phyloP scores from a whole-genome alignment of 1,284 basidiomycete species.

The Rhodotorula sp. region DNA sequence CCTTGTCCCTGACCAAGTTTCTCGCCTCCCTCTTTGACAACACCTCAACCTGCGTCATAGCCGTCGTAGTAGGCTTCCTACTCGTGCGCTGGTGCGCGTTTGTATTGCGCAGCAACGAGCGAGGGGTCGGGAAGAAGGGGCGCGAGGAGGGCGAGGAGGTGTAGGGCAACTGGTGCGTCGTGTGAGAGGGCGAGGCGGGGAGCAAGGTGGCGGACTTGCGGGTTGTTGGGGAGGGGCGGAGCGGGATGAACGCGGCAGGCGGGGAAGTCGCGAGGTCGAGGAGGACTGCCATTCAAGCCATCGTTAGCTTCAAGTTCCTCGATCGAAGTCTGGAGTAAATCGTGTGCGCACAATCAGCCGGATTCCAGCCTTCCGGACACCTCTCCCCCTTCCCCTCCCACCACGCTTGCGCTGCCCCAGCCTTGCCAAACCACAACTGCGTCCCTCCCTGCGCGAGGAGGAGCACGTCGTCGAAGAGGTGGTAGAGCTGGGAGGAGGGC shows the following conservation, averaged over 20 bases:
- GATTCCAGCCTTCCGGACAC: slow-evolving; percentile 72
- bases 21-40: slow-evolving; percentile 78
- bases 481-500: slow-evolving; percentile 72
- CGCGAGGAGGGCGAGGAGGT: background rate
- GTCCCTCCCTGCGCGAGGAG: slow-evolving; percentile 69
- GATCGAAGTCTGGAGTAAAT: background rate
- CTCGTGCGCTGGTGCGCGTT: slow-evolving; percentile 11
- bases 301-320: background rate
- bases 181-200: background rate
- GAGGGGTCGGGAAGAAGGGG: slow-evolving; percentile 11
- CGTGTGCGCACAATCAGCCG: slow-evolving; percentile 77
- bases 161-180: background rate
- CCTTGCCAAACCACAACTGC: slow-evolving; percentile 75
- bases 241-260: slow-evolving; percentile 1
- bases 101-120: slow-evolving; percentile 23
- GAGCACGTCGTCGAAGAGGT: slow-evolving; percentile 75
- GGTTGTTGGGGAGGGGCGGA: background rate
- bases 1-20: slow-evolving; percentile 72
- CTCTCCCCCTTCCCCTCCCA: slow-evolving; percentile 58
- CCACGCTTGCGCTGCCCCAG: slow-evolving; percentile 64
- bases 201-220: background rate
- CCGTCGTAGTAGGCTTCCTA: slow-evolving; percentile 56
- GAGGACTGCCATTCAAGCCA: slow-evolving; percentile 50
- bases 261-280: slow-evolving; percentile 65
- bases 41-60: slow-evolving; percentile 80